phyloP scores from a whole-genome alignment of 192 early-diverging fungal species.

The Powellomyces hirtus region DNA sequence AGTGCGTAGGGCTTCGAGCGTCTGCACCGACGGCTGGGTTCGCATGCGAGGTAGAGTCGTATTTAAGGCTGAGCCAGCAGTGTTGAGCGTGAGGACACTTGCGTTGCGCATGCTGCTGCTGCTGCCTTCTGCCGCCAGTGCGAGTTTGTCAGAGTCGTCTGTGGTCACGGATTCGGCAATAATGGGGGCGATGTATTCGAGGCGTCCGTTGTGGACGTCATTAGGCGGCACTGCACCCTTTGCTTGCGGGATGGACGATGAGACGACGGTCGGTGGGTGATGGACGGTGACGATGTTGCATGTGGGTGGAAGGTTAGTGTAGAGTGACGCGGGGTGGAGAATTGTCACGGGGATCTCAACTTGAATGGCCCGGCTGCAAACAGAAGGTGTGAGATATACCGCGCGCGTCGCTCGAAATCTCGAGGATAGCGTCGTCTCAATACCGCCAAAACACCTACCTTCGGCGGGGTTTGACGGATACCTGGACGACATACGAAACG shows the following conservation, averaged over 20 bases:
- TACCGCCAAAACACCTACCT: too few species aligned
- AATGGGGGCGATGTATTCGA: background rate
- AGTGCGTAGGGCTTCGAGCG: background rate
- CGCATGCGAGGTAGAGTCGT: background rate
- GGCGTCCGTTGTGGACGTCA: background rate
- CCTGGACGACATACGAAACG: slow-evolving; percentile 45
- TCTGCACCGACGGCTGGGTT: background rate
- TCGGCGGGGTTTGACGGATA: slow-evolving; percentile 26
- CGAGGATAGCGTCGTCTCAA: too few species aligned
- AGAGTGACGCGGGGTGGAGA: slow-evolving; percentile 41
- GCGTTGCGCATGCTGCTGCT: background rate
- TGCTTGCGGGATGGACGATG: background rate
- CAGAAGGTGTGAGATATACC: too few species aligned
- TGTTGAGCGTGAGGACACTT: background rate
- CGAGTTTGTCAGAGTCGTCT: background rate
- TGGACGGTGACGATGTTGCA: background rate
- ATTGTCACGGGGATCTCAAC: slow-evolving; percentile 48
- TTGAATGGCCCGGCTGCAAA: background rate
- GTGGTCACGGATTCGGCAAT: background rate
- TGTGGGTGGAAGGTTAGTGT: slow-evolving; percentile 22
- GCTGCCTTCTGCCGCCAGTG: background rate
- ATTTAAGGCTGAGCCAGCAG: background rate
- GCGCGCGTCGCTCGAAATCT: too few species aligned
- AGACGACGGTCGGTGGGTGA: too few species aligned
- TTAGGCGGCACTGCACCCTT: background rate